Conservation (phyloP, 164 flowering plant genomes). For the Sedum album region DNA sequence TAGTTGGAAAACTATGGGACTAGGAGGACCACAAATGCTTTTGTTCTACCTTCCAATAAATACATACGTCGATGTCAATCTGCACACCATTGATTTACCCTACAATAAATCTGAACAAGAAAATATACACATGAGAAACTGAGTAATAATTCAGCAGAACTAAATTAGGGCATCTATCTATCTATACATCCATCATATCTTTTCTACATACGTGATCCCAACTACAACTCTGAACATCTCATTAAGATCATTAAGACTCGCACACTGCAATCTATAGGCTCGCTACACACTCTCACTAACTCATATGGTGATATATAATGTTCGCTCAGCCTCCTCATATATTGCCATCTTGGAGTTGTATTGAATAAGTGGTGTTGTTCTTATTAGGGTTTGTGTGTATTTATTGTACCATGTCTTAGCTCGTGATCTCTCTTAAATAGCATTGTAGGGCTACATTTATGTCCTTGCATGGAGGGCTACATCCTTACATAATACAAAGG, state of each 20-base stretch:
- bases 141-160: not conserved
- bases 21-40: constrained; percentile 1
- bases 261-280: not conserved
- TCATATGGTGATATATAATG: not conserved
- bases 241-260: not conserved
- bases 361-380: not conserved
- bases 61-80: constrained; percentile 3
- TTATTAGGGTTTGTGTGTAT: constrained; percentile 4
- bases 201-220: not conserved
- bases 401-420: not conserved
- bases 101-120: constrained; percentile 1
- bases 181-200: not conserved
- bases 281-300: not conserved
- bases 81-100: not conserved
- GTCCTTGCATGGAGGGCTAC: not conserved
- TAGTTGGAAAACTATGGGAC: not conserved
- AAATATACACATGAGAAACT: not conserved
- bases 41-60: constrained; percentile 4
- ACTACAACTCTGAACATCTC: constrained; percentile 2
- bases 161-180: not conserved
- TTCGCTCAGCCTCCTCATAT: not conserved
- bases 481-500: not conserved
- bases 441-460: constrained; percentile 5
- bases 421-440: constrained; percentile 1
- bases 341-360: not conserved